A percentile compares a stretch with the other conserved stretches of the same genome.
Conservation (phyloP, 2,329 filamentous ascomycete genomes). For the Penicillium aurantiogriseum region DNA sequence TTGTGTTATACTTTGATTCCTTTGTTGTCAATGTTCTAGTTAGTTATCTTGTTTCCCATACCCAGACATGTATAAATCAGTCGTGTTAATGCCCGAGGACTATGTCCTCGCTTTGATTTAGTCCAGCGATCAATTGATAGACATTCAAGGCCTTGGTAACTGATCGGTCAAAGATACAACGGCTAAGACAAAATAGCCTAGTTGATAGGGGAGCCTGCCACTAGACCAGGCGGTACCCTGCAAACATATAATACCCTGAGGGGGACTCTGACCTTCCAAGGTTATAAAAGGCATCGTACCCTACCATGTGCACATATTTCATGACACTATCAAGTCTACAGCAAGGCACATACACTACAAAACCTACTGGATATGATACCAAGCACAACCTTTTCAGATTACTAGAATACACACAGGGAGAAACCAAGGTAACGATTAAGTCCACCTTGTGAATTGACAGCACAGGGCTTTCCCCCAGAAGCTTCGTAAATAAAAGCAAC, state of each 20-base stretch:
- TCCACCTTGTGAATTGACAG: conserved; percentile 72
- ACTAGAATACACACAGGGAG: conserved; percentile 40
- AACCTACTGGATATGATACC: conserved; percentile 25
- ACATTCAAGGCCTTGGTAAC: not conserved
- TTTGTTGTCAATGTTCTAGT: not conserved
- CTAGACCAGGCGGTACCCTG: not conserved
- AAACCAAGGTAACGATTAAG: conserved; percentile 79
- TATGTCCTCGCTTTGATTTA: not conserved
- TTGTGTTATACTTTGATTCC: conserved; percentile 43
- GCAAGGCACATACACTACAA: conserved; percentile 12
- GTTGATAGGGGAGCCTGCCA: not conserved
- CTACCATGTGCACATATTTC: not conserved
- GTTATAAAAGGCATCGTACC: not conserved
- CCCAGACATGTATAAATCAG: not conserved
- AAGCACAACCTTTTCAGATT: conserved; percentile 39
- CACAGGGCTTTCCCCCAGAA: conserved; percentile 97
- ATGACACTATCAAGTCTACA: not conserved
- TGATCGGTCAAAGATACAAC: not conserved
- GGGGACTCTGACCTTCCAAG: not conserved
- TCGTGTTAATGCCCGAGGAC: not conserved
- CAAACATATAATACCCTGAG: not conserved
- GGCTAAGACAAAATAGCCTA: not conserved
- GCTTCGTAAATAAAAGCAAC: conserved; percentile 43
- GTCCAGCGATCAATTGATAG: not conserved
- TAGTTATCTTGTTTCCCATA: conserved; percentile 5